Evolutionary conservation across 495 filamentous ascomycete genomes (phyloP), one percentile per base, ranked within the genome.

Genomic region (Penicillium fimorum): DNA sequence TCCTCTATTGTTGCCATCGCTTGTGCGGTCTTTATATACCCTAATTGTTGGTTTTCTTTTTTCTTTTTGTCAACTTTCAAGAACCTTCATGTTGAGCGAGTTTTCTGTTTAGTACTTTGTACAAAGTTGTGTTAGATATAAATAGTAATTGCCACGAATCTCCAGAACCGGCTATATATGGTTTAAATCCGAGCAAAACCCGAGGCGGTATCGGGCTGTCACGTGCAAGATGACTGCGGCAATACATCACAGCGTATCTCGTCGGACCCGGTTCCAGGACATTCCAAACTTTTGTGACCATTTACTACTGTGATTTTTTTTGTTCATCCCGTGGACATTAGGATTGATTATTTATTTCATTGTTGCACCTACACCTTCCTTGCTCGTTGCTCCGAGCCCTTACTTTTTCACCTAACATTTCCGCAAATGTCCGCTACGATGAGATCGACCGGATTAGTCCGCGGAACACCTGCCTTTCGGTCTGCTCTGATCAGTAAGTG

Each of bases 371-470:
- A 47, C 56, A 38, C 25, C 58, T 40, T 17, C 46, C 49, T 63
- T 52, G 68, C 69, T 72, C 65, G 67, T 51, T 62, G 41, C 47
- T 29, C 49, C 62, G 71, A 67, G 66, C 68, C 53, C 38, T 48
- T 62, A 53, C 50, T 60, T 62, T 61, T 57, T 61, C 48, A n/a
- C 49, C 55, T 59, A 58, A 67, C 56, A 62, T 59, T 65, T 68
- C 67, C 71, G 65, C 65, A 62, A 69, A 77, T 77, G 71, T 74
- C 74, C 65, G 73, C 70, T 58, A 69, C 70, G 24, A 70, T 76
- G 68, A 75, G 73, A 65, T 75, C 73, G 35, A 66, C 72, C 63
- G 65, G 68, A 50, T 68, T 77, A 60, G 69, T 75, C 64, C 75
- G 74, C 70, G 70, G 60, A 60, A 72, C 62, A 41, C 51, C 67